A percentile compares a stretch with the other conserved stretches of the same genome.
These are phyloP conservation scores for Narthecium ossifragum DNA, from an alignment of 106 monocot species.

Conservation along the genomic window DNA sequence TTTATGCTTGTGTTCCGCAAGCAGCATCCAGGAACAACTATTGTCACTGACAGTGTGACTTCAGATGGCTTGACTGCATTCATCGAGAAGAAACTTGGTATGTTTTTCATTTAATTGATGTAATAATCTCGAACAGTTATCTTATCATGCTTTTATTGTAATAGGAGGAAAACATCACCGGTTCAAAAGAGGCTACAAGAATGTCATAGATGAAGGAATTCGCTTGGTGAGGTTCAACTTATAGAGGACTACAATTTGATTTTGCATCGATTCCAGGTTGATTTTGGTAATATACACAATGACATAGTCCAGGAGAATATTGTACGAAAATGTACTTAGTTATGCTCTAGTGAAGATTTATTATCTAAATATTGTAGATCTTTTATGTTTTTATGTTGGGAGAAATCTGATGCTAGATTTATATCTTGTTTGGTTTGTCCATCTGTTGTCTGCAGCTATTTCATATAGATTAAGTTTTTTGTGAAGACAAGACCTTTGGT, in stretches of 20 bases:
- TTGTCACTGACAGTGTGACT: slow-evolving; percentile 98
- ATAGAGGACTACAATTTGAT: neutral
- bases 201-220: slow-evolving; percentile 99
- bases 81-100: slow-evolving; percentile 97
- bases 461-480: no score
- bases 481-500: no score
- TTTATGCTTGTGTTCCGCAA: slow-evolving; percentile 15
- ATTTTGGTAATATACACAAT: no score
- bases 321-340: no score
- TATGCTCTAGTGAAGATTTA: no score
- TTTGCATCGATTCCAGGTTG: no score
- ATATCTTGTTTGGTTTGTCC: no score
- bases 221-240: slow-evolving; percentile 61
- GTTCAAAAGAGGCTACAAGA: slow-evolving; percentile 97
- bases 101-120: neutral
- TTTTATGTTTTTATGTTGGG: no score
- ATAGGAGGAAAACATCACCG: slow-evolving; percentile 94
- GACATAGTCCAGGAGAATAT: no score
- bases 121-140: neutral
- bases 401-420: no score
- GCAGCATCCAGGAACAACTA: slow-evolving; percentile 89
- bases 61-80: slow-evolving; percentile 95
- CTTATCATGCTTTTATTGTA: slow-evolving; percentile 6
- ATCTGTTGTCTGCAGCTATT: no score
- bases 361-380: no score